Conservation (phyloP, 495 filamentous ascomycete genomes). For the Aspergillus funiculosus region DNA sequence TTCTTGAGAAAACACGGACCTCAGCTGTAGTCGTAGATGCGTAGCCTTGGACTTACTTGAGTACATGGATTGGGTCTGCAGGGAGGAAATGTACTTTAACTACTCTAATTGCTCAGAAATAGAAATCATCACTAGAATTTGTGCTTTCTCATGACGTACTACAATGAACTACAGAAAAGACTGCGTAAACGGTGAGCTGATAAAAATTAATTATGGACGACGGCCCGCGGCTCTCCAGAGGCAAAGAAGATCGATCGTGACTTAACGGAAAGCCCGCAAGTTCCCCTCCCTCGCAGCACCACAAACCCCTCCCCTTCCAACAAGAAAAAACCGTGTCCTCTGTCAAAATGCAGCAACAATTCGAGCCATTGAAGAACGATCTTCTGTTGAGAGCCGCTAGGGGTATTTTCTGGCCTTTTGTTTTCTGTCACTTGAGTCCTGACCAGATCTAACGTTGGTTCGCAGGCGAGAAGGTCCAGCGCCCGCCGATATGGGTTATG, state of each 20-base stretch:
- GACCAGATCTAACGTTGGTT: constrained; percentile 25
- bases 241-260: constrained; percentile 12
- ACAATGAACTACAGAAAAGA: neutral
- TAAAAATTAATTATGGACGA: no score
- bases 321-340: no score
- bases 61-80: no score
- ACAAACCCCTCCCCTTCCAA: no score
- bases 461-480: constrained; percentile 79
- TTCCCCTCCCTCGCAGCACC: constrained; percentile 17
- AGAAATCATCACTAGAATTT: no score
- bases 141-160: neutral
- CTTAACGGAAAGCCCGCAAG: constrained; percentile 6
- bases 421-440: constrained; percentile 6
- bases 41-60: no score
- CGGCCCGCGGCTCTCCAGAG: constrained; percentile 16
- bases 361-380: constrained; percentile 83
- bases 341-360: constrained; percentile 55
- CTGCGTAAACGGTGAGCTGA: constrained; percentile 3
- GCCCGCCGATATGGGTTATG: constrained; percentile 97
- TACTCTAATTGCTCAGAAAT: no score
- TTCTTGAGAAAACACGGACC: no score
- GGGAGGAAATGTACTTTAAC: no score
- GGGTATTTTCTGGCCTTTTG: constrained; percentile 48
- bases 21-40: no score
- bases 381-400: constrained; percentile 79